Conservation (phyloP, 495 filamentous ascomycete genomes). For the Aspergillus bertholletiae region DNA sequence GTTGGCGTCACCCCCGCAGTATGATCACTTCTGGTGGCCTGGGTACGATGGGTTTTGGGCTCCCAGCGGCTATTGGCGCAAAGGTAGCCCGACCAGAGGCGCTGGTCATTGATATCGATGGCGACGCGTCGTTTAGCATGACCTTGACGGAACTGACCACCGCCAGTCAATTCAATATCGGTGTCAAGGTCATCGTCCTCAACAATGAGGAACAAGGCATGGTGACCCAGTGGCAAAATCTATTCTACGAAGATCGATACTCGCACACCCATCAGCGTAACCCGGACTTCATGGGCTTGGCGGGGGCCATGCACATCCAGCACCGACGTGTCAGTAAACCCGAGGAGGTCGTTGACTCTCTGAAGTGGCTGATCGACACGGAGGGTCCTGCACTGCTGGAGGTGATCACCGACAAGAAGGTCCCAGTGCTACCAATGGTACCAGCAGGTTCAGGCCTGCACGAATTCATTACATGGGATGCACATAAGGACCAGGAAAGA, state of each 20-base stretch:
- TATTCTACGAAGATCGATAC: constrained; percentile 92
- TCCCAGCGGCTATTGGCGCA: constrained; percentile 89
- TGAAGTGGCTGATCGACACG: constrained; percentile 66
- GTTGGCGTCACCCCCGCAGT: constrained; percentile 83
- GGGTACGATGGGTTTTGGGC: constrained; percentile 93
- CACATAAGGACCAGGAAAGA: neutral
- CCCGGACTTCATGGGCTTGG: constrained; percentile 50
- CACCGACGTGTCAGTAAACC: constrained; percentile 52
- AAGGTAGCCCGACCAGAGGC: constrained; percentile 87
- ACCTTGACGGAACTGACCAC: constrained; percentile 89
- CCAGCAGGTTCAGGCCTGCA: constrained; percentile 81
- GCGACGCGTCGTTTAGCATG: constrained; percentile 95
- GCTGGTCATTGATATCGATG: constrained; percentile 90
- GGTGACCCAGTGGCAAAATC: constrained; percentile 93
- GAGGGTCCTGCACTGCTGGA: neutral
- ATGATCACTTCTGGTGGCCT: constrained; percentile 92
- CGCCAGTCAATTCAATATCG: constrained; percentile 87
- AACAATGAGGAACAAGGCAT: constrained; percentile 96
- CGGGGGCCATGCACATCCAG: constrained; percentile 66
- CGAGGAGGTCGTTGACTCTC: constrained; percentile 58
- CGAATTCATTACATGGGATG: constrained; percentile 55
- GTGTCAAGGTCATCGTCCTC: constrained; percentile 84
- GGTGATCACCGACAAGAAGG: constrained; percentile 64
- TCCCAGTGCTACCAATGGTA: constrained; percentile 96
- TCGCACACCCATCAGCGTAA: constrained; percentile 90